phyloP scores from a whole-genome alignment of 306 rosid genomes.

The Castanospermum australe region DNA sequence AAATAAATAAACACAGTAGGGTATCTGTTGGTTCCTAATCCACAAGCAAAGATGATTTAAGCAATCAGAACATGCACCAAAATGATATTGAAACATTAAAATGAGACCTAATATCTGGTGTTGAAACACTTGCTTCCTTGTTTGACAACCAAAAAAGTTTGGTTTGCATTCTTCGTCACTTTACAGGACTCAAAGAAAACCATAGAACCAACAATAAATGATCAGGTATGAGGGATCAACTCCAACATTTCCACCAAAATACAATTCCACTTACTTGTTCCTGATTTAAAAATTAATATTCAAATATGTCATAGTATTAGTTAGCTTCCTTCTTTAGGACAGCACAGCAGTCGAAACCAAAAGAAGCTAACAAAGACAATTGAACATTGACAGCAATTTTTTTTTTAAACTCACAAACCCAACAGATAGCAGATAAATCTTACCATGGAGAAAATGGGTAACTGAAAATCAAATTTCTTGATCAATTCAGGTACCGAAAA shows the following conservation, averaged over 20 bases:
- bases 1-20: neutral
- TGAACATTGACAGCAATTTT: neutral
- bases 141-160: neutral
- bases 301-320: too few relatives aligned
- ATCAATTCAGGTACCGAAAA: conserved; percentile 62
- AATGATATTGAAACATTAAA: neutral
- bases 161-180: neutral
- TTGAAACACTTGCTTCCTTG: neutral
- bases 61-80: neutral
- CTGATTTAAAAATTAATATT: neutral
- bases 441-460: conserved; percentile 83
- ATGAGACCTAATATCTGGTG: neutral
- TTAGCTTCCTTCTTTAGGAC: neutral
- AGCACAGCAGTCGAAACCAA: neutral
- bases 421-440: neutral
- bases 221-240: neutral
- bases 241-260: neutral
- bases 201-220: neutral
- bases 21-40: neutral
- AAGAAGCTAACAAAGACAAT: neutral
- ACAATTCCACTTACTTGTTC: neutral
- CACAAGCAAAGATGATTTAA: neutral
- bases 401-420: neutral
- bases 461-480: conserved; percentile 47
- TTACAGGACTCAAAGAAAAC: neutral